Evolutionary conservation across 2,329 filamentous ascomycete species (phyloP).

Genomic region (Diaporthe amygdali): DNA sequence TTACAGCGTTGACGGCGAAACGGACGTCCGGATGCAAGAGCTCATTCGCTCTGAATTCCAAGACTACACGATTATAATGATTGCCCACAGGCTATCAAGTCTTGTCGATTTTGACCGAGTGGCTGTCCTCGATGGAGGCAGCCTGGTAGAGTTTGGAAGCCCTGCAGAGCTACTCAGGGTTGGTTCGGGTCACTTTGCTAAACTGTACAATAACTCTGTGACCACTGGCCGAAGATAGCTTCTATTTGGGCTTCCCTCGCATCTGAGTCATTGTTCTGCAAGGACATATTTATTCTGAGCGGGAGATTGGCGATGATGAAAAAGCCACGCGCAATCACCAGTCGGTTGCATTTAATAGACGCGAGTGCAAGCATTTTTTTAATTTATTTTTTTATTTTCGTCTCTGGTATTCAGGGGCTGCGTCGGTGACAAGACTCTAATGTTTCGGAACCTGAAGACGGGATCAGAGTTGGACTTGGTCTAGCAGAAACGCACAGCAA

Average conservation of each 20-base stretch:
- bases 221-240: background rate
- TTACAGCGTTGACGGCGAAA: conserved; percentile 5
- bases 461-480: no score
- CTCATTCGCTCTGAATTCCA: conserved; percentile 32
- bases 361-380: no score
- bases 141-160: conserved; percentile 45
- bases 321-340: no score
- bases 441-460: no score
- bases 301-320: no score
- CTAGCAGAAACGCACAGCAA: no score
- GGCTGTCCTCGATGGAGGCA: conserved; percentile 51
- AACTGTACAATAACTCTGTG: background rate
- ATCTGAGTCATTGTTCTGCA: no score
- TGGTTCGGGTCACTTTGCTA: conserved; percentile 6
- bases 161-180: conserved; percentile 28
- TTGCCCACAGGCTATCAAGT: conserved; percentile 41
- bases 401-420: no score
- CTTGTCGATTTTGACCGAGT: conserved; percentile 55
- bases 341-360: no score
- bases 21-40: conserved; percentile 28
- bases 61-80: conserved; percentile 52
- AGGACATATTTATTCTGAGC: no score
- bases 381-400: no score
- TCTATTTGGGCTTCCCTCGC: background rate
- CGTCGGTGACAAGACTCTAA: no score